These are phyloP conservation scores for Artemisia argyi DNA, from an alignment of 129 eudicot species.

Conservation along the genomic window DNA sequence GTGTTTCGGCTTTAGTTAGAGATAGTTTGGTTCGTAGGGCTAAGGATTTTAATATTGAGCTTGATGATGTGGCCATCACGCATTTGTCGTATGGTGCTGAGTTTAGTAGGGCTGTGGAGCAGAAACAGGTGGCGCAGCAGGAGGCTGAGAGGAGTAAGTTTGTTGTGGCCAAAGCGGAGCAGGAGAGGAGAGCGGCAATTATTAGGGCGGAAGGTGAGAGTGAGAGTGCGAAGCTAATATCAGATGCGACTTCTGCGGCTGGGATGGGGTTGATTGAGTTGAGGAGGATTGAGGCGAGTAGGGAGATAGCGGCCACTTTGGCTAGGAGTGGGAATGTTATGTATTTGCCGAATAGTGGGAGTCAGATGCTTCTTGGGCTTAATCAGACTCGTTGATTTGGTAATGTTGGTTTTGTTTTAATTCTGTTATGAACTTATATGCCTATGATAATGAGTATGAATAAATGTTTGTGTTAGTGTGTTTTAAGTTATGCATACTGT, in stretches of 20 bases:
- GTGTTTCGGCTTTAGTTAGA: conserved; percentile 76
- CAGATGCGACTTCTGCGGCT: conserved; percentile 78
- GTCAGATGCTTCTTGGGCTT: conserved; percentile 70
- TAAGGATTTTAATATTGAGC: conserved; percentile 81
- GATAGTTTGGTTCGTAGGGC: conserved; percentile 83
- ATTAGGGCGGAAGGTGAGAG: conserved; percentile 98
- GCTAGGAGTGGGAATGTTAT: conserved; percentile 63
- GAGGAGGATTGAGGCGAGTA: conserved; percentile 87
- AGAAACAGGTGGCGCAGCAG: conserved; percentile 98
- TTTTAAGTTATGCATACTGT: too few species aligned
- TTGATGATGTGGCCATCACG: conserved; percentile 95
- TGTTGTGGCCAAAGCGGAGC: conserved; percentile 87
- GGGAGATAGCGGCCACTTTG: conserved; percentile 63
- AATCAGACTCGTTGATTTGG: conserved; percentile 60
- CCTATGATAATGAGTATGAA: too few species aligned
- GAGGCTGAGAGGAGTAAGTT: conserved; percentile 94
- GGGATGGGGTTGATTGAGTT: conserved; percentile 94
- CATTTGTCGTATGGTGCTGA: conserved; percentile 87
- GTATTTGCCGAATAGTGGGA: conserved; percentile 54
- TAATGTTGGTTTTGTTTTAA: conserved; percentile 11
- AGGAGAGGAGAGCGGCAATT: conserved; percentile 81
- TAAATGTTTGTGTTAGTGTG: too few species aligned
- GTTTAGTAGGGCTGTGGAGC: conserved; percentile 94
- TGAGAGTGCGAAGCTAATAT: conserved; percentile 86
- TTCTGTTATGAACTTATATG: too few species aligned